Evolutionary conservation across 768 basidiomycete species (phyloP), one percentile per base, ranked within the genome.

Genomic region (Calocera viscosa): DNA sequence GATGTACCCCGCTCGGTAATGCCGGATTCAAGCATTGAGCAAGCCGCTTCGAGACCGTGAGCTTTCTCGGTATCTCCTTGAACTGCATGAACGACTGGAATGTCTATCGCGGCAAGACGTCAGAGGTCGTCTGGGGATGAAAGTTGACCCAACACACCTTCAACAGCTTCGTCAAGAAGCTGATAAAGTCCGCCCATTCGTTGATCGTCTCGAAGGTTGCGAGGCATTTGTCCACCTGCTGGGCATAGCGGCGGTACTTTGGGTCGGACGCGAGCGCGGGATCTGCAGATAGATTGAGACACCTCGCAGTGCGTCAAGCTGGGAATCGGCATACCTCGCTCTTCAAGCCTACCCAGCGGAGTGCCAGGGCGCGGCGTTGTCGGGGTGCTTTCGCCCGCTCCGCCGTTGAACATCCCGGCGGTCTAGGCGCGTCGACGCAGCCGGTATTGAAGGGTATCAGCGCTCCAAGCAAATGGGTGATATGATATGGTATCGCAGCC

Each of bases 161-260:
- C 68, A 95, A 83, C 68, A 96, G 77, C 71, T 94, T 89, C 74
- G 94, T 94, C 75, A 99, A 77, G 78, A 98, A 99, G 41, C 94
- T 88, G 74, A 96, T 98, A 75, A 94, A 98, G 78, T 99, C 96
- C 68, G 96, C 94, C 96, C 96, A 99, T 79, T 99, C 96, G 67
- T 95, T 91, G 67, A 96, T 92, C 73, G 86, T 91, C 73, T 96
- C 94, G 73, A 99, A 98, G 1, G 92, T 87, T 69, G 86, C 88
- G 60, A 99, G 81, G 71, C 90, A 92, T 77, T 88, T 89, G 75
- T 99, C 96, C 63, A 99, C 91, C 72, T 92, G 90, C 66, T 88
- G 86, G 0, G 87, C 81, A 77, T 93, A 97, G 77, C 96, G 96
- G 80, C 90, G 92, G 79, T 86, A 96, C 75, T 94, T 94, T 16